phyloP scores from a whole-genome alignment of 2,329 filamentous ascomycete genomes.

The Apiospora marii region DNA sequence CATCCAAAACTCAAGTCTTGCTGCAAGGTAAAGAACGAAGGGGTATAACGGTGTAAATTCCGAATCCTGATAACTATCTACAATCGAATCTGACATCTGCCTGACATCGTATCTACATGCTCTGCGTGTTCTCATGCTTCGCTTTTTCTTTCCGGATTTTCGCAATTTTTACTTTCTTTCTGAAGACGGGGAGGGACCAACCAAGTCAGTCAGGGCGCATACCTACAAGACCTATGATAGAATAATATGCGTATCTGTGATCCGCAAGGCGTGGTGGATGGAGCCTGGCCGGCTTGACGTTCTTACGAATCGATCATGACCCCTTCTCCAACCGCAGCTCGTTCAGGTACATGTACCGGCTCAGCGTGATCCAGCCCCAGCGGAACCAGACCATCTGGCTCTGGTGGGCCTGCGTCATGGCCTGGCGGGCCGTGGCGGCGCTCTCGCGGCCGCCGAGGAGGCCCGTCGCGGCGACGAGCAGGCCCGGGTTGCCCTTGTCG shows the following conservation, averaged over 20 bases:
- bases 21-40: background rate
- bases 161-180: slow-evolving; percentile 20
- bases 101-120: background rate
- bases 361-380: slow-evolving; percentile 91
- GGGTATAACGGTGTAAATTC: background rate
- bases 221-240: background rate
- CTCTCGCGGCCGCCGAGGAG: slow-evolving; percentile 64
- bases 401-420: slow-evolving; percentile 89
- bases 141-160: background rate
- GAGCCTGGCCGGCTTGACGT: background rate
- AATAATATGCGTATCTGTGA: background rate
- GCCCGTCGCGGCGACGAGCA: slow-evolving; percentile 76
- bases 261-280: slow-evolving; percentile 22
- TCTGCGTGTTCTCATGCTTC: background rate
- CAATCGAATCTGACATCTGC: background rate
- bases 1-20: background rate
- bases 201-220: background rate
- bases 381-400: slow-evolving; percentile 99
- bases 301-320: slow-evolving; percentile 27
- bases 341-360: slow-evolving; percentile 95
- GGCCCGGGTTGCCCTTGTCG: slow-evolving; percentile 59
- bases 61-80: background rate
- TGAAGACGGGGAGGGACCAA: background rate
- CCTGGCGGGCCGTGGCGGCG: slow-evolving; percentile 71
- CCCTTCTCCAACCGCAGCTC: slow-evolving; percentile 70